These are phyloP conservation scores for Geosmithia flava DNA, from an alignment of 2,329 filamentous ascomycete genomes.

Conservation along the genomic window DNA sequence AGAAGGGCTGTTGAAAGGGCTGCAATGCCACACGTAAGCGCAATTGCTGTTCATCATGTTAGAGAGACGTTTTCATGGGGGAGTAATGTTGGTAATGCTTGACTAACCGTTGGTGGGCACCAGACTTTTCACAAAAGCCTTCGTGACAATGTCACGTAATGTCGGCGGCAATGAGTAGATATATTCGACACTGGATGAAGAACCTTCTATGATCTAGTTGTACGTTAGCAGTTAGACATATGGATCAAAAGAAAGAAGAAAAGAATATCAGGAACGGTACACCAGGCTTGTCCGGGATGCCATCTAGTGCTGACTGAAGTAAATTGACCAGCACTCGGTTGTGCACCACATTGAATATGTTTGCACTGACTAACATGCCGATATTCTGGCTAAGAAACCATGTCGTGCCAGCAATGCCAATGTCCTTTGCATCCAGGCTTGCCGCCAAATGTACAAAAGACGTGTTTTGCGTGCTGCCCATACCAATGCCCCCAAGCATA, in stretches of 20 bases:
- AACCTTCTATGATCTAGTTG: not conserved
- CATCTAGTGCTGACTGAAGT: not conserved
- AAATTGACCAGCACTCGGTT: not conserved
- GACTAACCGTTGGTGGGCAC: not conserved
- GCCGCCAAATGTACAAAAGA: conserved; percentile 1
- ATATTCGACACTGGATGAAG: not conserved
- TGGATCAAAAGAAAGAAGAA: too few species aligned
- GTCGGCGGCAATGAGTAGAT: not conserved
- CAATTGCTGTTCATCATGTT: not conserved
- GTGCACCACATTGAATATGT: not conserved
- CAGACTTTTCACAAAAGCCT: not conserved
- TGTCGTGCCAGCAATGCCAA: not conserved
- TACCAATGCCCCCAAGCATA: not conserved
- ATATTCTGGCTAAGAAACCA: not conserved
- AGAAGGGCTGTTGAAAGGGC: not conserved
- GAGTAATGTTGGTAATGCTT: too few species aligned
- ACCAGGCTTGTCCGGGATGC: too few species aligned
- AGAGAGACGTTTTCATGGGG: not conserved
- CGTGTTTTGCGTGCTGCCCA: not conserved
- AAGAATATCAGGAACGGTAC: too few species aligned
- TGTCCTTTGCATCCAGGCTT: not conserved
- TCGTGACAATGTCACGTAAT: not conserved
- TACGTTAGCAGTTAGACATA: not conserved
- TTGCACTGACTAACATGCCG: not conserved
- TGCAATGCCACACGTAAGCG: not conserved